phyloP scores from a whole-genome alignment of 495 filamentous ascomycete genomes.

The Parathielavia hyrcaniae region DNA sequence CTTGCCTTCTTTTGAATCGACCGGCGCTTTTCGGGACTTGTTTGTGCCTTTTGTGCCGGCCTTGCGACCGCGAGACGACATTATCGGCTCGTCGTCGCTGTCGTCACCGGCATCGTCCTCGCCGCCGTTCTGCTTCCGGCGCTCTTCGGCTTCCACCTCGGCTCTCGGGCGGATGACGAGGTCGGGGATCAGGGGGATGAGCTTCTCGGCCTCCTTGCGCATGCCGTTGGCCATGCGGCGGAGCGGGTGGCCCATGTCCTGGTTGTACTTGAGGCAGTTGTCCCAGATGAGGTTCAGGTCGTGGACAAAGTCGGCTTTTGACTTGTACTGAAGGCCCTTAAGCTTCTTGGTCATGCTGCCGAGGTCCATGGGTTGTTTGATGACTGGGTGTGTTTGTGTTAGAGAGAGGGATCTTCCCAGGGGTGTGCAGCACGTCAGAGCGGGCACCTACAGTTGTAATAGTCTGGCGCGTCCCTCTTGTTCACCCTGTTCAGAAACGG shows the following conservation, averaged over 20 bases:
- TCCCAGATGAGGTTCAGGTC: slow-evolving; percentile 93
- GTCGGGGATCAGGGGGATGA: slow-evolving; percentile 91
- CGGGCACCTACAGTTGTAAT: slow-evolving; percentile 67
- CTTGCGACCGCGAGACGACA: slow-evolving; percentile 90
- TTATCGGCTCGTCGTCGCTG: slow-evolving; percentile 96
- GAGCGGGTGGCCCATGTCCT: slow-evolving; percentile 76
- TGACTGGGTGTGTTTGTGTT: slow-evolving; percentile 54
- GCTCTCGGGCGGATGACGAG: slow-evolving; percentile 82
- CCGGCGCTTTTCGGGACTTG: slow-evolving; percentile 71
- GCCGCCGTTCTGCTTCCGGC: slow-evolving; percentile 65
- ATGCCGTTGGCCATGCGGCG: slow-evolving; percentile 92
- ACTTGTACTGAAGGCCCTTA: slow-evolving; percentile 78
- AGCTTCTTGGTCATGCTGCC: slow-evolving; percentile 98
- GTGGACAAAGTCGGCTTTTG: slow-evolving; percentile 88
- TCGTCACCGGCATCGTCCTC: slow-evolving; percentile 81
- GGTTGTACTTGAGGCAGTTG: slow-evolving; percentile 94
- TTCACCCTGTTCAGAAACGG: slow-evolving; percentile 90
- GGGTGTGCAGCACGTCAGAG: background rate
- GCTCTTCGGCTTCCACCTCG: slow-evolving; percentile 94
- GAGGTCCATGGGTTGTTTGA: slow-evolving; percentile 97
- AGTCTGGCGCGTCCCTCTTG: slow-evolving; percentile 94
- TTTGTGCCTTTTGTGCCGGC: slow-evolving; percentile 70
- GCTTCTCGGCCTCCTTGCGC: slow-evolving; percentile 92
- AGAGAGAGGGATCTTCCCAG: slow-evolving; percentile 13
- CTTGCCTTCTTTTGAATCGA: slow-evolving; percentile 70